Base-by-base conservation (phyloP, 768 basidiomycete genomes). In the Lenzites betulinus region DNA sequence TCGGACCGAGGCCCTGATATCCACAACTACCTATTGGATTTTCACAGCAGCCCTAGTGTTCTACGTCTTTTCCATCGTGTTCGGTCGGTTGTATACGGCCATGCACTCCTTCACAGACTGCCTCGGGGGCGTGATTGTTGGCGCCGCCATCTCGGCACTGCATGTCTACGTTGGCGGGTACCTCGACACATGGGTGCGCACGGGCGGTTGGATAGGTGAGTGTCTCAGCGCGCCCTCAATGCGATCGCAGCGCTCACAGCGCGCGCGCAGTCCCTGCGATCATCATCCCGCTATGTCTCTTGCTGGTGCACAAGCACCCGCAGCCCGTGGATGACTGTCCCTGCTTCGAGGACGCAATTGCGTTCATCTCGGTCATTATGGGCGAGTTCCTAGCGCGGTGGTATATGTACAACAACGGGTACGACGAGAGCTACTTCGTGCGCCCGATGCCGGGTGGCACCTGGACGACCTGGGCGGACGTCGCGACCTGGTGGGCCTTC, bases 341-440 rank as follows among this genome's bases (percentile, higher is more conserved):
- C 2, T 98, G 96, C 74, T 99, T 97, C 73, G 96, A 97, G 70
- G 96, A 98, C 69, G 93, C 95, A 3, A 95, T 98, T 51, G 94
- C 96, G 0, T 89, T 95, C 64, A 76, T 90, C n/a, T 88, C 91
- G 25, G 94, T 94, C 42, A 79, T 92, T 18, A 77, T 90, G 36
- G 96, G 96, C n/a, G 77, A 80, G 20, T 75, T 83, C 23, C 70
- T 94, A 0, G 85, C 84, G 0, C 79, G 83, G 44, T 97, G 95
- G 94, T 78, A 73, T 28, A 79, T 79, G 69, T 65, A 57, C 12
- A 79, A 78, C 39, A 72, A 74, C 42, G 81, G 78, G n/a, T 69
- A 79, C 56, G 69, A 70, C 49, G 41, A 64, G 13, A 59, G 60
- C 20, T 74, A 74, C 50, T 71, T 77, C 55, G 58, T 58, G 16